Evolutionary conservation across 2,329 filamentous ascomycete genomes (phyloP), one percentile per base, ranked within the genome.

Genomic region (Nemania abortiva): DNA sequence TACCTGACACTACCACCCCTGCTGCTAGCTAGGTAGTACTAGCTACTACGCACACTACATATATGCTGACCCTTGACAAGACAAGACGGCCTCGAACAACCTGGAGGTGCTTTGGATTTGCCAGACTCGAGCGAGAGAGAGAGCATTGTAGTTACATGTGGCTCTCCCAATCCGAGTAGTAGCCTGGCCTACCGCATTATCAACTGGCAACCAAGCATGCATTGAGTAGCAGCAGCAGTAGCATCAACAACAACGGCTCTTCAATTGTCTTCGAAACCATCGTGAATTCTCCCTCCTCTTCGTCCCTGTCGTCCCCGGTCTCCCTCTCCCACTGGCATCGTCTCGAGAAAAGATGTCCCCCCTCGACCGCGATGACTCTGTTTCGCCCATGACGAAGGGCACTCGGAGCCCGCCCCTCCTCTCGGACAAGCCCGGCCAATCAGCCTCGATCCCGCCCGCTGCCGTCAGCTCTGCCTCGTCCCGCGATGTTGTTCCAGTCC

Each of bases 301-400:
- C 47, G 6, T 22, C 20, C n/a, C 7, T 18, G 6, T 24, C n/a
- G 2, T 24, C n/a, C 42, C 15, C 42, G 11, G 3, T 27, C 47
- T 34, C 52, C 53, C 34, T 47, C 27, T 31, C 52, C 15, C 11
- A 18, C 34, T 22, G 37, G 31, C 6, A 34, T 47, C 24, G 37
- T n/a, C 24, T 34, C 50, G 54, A 52, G 50, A 67, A 75, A 64
- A 56, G 24, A 78, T 77, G 76, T 71, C 74, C 50, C 49, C 68
- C 27, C 68, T 65, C 24, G 61, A 73, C 49, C 75, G 73, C 64
- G 77, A 80, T 71, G 78, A 77, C 60, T 79, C 80, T 13, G 68
- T 79, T 50, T 81, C 80, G 49, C 80, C 82, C 24, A 78, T 76
- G 75, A 77, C 79, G 34, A 75, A 65, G 70, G 79, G 66, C 69